Percentiles rank a stretch among this genome's conserved stretches.
phyloP scores from a whole-genome alignment of 1,139 yeast species.

The Pneumocystis carinii region DNA sequence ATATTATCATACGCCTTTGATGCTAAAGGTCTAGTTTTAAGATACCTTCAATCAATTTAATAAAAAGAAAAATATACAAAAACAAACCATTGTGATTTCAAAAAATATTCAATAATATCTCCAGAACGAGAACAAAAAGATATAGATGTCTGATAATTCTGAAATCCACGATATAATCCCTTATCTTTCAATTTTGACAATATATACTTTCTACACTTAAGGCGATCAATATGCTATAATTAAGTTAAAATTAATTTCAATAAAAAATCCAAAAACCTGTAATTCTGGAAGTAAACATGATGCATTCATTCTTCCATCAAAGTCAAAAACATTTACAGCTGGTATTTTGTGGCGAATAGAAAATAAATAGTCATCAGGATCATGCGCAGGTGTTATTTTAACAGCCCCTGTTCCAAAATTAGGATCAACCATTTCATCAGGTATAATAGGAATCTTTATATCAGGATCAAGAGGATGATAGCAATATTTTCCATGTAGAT shows the following conservation, averaged over 20 bases:
- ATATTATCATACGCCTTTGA: constrained; percentile 2
- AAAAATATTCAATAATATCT: constrained; percentile 9
- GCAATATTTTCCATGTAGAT: constrained; percentile 5
- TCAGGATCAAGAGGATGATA: constrained; percentile 8
- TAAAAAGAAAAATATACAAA: not conserved
- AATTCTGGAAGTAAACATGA: constrained; percentile 4
- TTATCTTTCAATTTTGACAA: not conserved
- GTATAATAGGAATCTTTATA: constrained; percentile 6
- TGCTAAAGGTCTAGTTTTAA: constrained; percentile 9
- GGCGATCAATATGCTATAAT: constrained; percentile 7
- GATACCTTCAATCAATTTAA: constrained; percentile 1
- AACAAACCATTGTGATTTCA: constrained; percentile 12
- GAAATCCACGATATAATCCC: not conserved
- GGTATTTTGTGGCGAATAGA: constrained; percentile 8
- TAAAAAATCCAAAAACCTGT: not conserved
- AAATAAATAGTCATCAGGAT: constrained; percentile 9
- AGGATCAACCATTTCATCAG: constrained; percentile 10
- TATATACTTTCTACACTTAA: constrained; percentile 3
- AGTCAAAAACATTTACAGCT: constrained; percentile 2
- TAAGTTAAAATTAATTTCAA: not conserved
- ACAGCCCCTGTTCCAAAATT: constrained; percentile 13
- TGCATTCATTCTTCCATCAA: constrained; percentile 6
- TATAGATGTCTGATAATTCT: constrained; percentile 4
- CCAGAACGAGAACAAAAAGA: constrained; percentile 12
- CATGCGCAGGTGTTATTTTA: constrained; percentile 13